Base-by-base conservation (phyloP, 306 rosid genomes). In the Clitoria ternatea region DNA sequence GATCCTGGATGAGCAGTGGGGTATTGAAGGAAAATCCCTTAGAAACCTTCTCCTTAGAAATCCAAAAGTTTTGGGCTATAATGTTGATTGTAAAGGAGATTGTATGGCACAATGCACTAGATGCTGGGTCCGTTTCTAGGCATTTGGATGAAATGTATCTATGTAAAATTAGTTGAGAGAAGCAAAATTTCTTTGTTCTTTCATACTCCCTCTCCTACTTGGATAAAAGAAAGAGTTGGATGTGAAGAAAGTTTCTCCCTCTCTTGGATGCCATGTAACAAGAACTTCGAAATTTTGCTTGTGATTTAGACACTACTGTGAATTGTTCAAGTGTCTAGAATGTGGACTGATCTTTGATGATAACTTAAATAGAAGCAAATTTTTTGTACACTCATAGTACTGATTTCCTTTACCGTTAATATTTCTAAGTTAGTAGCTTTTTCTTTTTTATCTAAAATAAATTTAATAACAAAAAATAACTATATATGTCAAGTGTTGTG, bases 61-160 rank as follows among this genome's bases (percentile, higher is more conserved):
- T 74, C 97, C 97, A 1, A 87, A 82, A 78, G 92, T 87, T 27
- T 77, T 90, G 91, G 98, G 98, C 6, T 94, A 83, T 69, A 90
- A 90, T 48, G 69, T 90, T 30, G 96, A 90, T 79, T 94, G 98
- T 22, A 90, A 89, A 66, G 98, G 98, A 72, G 96, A 90, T 50
- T 94, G 97, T 52, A 91, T 83, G 33, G 98, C 98, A 48, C 89
- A 90, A 52, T 94, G 98, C 89, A 94, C 97, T 3, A 81, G 97
- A 80, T 90, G 98, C 81, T 94, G 96, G 96, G 98, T 72, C 78
- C 95, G 97, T 7, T 94, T 94, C 83, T 94, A 87, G 84, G 19
- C 11, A 7, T 40, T 64, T 52, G 36, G 65, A 33, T 61, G 37
- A 23, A 30, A 27, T 47, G 18, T 39, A 66, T 57, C 13, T 22